Conservation (phyloP, 371 early-diverging fungal genomes). For the Dichotomocladium elegans region DNA sequence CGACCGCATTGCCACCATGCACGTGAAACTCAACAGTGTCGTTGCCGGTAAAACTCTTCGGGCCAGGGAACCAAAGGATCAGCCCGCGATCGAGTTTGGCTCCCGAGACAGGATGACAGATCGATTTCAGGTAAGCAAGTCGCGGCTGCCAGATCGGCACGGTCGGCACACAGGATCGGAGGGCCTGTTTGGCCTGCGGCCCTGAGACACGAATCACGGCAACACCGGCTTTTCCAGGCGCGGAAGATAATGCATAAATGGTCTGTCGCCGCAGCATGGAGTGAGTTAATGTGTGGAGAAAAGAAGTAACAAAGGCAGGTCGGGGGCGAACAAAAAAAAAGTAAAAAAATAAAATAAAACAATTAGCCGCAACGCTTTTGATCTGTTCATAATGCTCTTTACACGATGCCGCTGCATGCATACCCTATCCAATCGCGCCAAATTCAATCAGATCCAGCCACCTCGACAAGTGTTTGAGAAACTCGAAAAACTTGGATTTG, state of each 20-base stretch:
- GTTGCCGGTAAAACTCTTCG: slow-evolving; percentile 78
- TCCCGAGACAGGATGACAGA: slow-evolving; percentile 45
- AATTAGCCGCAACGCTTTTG: too few species aligned
- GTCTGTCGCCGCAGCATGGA: slow-evolving; percentile 29
- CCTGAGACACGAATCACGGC: slow-evolving; percentile 81
- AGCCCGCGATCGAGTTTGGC: slow-evolving; percentile 60
- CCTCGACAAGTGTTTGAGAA: slow-evolving; percentile 35
- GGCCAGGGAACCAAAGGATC: slow-evolving; percentile 68
- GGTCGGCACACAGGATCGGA: background rate
- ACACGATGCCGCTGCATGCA: slow-evolving; percentile 1
- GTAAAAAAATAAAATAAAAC: slow-evolving; percentile 5
- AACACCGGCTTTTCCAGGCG: slow-evolving; percentile 76
- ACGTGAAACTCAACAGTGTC: slow-evolving; percentile 78
- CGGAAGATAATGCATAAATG: slow-evolving; percentile 75
- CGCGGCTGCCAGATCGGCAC: slow-evolving; percentile 17
- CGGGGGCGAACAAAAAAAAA: too few species aligned
- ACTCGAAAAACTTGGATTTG: slow-evolving; percentile 43
- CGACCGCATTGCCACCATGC: slow-evolving; percentile 78
- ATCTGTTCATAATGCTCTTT: too few species aligned
- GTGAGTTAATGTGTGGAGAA: background rate
- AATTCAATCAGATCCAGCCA: slow-evolving; percentile 40
- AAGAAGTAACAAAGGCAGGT: slow-evolving; percentile 2
- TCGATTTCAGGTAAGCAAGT: slow-evolving; percentile 44
- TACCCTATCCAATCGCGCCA: slow-evolving; percentile 41
- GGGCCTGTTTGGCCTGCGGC: slow-evolving; percentile 48